Percentiles rank a stretch among this genome's conserved stretches.
Conservation (phyloP, 306 rosid species). For the Aeschynomene evenia region DNA sequence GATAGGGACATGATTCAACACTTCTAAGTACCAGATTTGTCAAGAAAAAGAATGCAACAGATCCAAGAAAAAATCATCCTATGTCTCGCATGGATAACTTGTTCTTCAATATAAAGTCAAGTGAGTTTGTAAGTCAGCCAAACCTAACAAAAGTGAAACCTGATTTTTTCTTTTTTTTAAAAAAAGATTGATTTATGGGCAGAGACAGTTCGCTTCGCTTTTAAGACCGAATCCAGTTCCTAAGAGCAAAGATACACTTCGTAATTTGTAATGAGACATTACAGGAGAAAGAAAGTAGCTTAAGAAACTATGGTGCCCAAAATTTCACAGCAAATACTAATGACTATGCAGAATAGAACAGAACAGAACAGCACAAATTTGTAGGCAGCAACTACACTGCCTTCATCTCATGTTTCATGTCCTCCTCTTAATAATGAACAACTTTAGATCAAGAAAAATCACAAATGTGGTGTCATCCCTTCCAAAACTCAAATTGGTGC, state of each 20-base stretch:
- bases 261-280: not conserved
- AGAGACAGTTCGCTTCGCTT: not conserved
- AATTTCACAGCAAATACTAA: conserved; percentile 17
- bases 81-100: too few relatives aligned
- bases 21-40: too few relatives aligned
- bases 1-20: too few relatives aligned
- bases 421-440: conserved; percentile 22
- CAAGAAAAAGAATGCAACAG: too few relatives aligned
- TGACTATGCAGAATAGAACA: conserved; percentile 26
- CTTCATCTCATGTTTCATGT: conserved; percentile 20
- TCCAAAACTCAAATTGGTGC: conserved; percentile 26
- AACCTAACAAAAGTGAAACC: too few relatives aligned
- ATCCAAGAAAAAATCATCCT: too few relatives aligned
- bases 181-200: too few relatives aligned
- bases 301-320: conserved; percentile 4
- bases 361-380: conserved; percentile 17
- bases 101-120: too few relatives aligned
- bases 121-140: too few relatives aligned
- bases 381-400: conserved; percentile 23
- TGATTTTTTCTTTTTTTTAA: too few relatives aligned
- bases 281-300: not conserved
- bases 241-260: conserved; percentile 1
- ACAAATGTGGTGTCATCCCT: conserved; percentile 21
- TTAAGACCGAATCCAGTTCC: not conserved
- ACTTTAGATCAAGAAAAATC: conserved; percentile 27